Percentiles rank a stretch among this genome's conserved stretches.
Conservation (phyloP, 2,329 filamentous ascomycete species). For the Exophiala dermatitidis region DNA sequence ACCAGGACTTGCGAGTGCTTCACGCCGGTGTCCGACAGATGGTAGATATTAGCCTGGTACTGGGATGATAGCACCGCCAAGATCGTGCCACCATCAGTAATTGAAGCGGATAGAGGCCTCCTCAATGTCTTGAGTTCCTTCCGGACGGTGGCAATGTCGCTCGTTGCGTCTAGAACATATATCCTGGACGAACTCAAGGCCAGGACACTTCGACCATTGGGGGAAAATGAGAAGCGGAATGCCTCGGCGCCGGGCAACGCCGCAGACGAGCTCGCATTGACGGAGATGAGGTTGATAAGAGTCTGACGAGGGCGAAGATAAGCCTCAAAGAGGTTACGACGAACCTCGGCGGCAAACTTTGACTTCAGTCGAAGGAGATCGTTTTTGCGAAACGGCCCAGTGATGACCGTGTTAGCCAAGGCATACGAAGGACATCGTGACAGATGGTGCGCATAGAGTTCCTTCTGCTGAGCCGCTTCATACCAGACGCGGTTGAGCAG, state of each 20-base stretch:
- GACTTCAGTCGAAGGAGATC: constrained; percentile 55
- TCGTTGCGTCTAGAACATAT: constrained; percentile 64
- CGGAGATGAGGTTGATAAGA: constrained; percentile 71
- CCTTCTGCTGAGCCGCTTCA: constrained; percentile 36
- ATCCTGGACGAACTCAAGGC: constrained; percentile 82
- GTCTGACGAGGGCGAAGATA: constrained; percentile 65
- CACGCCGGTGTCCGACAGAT: constrained; percentile 57
- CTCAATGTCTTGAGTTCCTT: constrained; percentile 74
- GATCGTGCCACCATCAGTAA: constrained; percentile 68
- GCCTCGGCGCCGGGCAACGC: constrained; percentile 73
- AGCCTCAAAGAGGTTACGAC: constrained; percentile 69
- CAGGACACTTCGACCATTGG: constrained; percentile 64
- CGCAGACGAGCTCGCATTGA: constrained; percentile 74
- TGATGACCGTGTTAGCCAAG: constrained; percentile 32
- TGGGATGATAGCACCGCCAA: constrained; percentile 74
- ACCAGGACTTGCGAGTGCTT: constrained; percentile 67
- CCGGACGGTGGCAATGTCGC: constrained; percentile 54
- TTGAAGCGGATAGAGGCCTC: constrained; percentile 66
- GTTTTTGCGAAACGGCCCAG: constrained; percentile 35
- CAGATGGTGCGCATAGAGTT: constrained; percentile 43
- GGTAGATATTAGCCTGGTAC: constrained; percentile 81
- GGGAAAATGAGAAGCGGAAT: constrained; percentile 75
- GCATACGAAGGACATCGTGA: constrained; percentile 39
- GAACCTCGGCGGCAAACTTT: constrained; percentile 62
- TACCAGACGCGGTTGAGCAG: constrained; percentile 43